Percentiles rank a stretch among this genome's conserved stretches.
Evolutionary conservation across 192 early-diverging fungal genomes (phyloP).

Genomic region (Entophlyctis luteolus): DNA sequence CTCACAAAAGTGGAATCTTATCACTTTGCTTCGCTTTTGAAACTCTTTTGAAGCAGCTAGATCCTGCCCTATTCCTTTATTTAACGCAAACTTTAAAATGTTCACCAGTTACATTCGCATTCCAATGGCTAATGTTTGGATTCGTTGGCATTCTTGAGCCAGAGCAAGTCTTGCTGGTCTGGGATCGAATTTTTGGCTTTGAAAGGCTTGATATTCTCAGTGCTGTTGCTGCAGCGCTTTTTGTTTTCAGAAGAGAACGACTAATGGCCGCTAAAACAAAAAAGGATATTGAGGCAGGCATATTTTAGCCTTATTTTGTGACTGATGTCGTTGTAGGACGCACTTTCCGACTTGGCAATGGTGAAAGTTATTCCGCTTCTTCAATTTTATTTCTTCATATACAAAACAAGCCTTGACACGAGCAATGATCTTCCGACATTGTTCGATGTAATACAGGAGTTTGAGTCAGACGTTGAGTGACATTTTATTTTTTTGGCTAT

Average conservation of each 20-base stretch:
- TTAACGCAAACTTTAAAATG: slow-evolving; percentile 30
- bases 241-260: slow-evolving; percentile 38
- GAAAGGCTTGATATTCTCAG: slow-evolving; percentile 36
- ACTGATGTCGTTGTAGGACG: neutral
- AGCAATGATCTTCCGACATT: too few relatives aligned
- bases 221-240: slow-evolving; percentile 39
- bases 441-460: too few relatives aligned
- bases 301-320: neutral
- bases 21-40: slow-evolving; percentile 42
- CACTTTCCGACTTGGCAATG: slow-evolving; percentile 31
- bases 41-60: slow-evolving; percentile 44
- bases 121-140: slow-evolving; percentile 52
- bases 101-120: slow-evolving; percentile 40
- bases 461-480: too few relatives aligned
- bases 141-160: slow-evolving; percentile 55
- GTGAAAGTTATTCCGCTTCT: slow-evolving; percentile 40
- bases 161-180: slow-evolving; percentile 53
- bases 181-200: slow-evolving; percentile 56
- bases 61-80: slow-evolving; percentile 43
- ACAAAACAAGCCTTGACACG: neutral
- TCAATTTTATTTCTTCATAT: slow-evolving; percentile 32
- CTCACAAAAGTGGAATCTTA: slow-evolving; percentile 22
- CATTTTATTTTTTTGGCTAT: too few relatives aligned
- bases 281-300: slow-evolving; percentile 45
- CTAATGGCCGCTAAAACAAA: slow-evolving; percentile 27